phyloP scores from a whole-genome alignment of 2,329 filamentous ascomycete species.

The Trichoderma simmonsii region DNA sequence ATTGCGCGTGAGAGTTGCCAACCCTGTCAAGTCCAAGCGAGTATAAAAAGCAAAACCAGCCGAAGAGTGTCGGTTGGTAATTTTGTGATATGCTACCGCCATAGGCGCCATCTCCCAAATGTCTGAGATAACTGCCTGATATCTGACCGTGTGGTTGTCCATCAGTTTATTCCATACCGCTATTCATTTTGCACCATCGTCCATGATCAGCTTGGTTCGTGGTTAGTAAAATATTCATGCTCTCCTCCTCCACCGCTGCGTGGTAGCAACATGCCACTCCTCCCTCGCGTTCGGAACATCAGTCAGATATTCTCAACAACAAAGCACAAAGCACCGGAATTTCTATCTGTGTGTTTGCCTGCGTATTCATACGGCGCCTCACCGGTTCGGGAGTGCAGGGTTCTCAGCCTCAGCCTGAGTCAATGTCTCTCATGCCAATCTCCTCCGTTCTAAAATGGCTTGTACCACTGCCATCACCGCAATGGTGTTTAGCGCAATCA shows the following conservation, averaged over 20 bases:
- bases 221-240: background rate
- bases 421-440: background rate
- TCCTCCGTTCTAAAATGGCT: background rate
- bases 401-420: background rate
- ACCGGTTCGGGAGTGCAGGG: background rate
- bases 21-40: background rate
- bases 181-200: background rate
- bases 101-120: background rate
- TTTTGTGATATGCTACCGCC: background rate
- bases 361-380: background rate
- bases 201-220: background rate
- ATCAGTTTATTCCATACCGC: background rate
- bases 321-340: background rate
- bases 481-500: background rate
- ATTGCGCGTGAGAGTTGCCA: background rate
- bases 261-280: background rate
- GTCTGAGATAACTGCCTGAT: background rate
- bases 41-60: background rate
- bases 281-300: too few relatives aligned
- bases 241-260: background rate
- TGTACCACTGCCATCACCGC: background rate
- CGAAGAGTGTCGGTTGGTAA: background rate
- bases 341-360: background rate
- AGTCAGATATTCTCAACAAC: background rate
- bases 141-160: background rate